Conservation (phyloP, 176 grass and related monocot species). For the Juncus effusus region DNA sequence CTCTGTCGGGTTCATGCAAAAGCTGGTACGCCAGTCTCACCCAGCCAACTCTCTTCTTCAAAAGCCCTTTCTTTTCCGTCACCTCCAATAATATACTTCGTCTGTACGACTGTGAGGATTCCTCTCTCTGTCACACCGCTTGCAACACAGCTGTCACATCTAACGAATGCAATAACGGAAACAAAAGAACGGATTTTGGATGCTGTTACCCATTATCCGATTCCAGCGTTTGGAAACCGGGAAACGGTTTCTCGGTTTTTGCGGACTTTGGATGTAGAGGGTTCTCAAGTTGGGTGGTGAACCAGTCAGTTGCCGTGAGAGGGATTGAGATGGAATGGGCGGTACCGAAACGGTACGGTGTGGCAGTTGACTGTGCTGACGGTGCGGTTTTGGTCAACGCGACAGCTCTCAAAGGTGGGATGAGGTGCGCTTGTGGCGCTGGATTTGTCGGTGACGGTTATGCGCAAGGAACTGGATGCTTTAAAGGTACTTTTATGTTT, state of each 20-base stretch:
- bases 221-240: slow-evolving; percentile 70
- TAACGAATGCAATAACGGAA: neutral
- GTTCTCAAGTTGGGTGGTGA: slow-evolving; percentile 82
- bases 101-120: slow-evolving; percentile 93
- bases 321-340: slow-evolving; percentile 64
- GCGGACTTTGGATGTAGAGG: slow-evolving; percentile 67
- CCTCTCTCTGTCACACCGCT: slow-evolving; percentile 56
- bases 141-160: slow-evolving; percentile 37
- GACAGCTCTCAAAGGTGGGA: slow-evolving; percentile 43
- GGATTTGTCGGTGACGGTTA: slow-evolving; percentile 75
- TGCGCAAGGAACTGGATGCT: slow-evolving; percentile 55
- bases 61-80: slow-evolving; percentile 47
- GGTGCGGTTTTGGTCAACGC: slow-evolving; percentile 47
- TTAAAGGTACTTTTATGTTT: slow-evolving; percentile 22
- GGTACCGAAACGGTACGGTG: slow-evolving; percentile 35
- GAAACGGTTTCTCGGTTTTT: slow-evolving; percentile 56
- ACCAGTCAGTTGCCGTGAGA: slow-evolving; percentile 38
- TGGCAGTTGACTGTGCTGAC: slow-evolving; percentile 44
- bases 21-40: slow-evolving; percentile 60
- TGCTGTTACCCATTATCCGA: slow-evolving; percentile 93
- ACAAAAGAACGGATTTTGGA: slow-evolving; percentile 39
- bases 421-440: slow-evolving; percentile 43
- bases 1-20: slow-evolving; percentile 31
- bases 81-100: slow-evolving; percentile 70
- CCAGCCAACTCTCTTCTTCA: slow-evolving; percentile 19